A percentile compares a stretch with the other conserved stretches of the same genome.
These are phyloP conservation scores for Lepidium aucheri DNA, from an alignment of 345 rosid genomes.

Conservation along the genomic window DNA sequence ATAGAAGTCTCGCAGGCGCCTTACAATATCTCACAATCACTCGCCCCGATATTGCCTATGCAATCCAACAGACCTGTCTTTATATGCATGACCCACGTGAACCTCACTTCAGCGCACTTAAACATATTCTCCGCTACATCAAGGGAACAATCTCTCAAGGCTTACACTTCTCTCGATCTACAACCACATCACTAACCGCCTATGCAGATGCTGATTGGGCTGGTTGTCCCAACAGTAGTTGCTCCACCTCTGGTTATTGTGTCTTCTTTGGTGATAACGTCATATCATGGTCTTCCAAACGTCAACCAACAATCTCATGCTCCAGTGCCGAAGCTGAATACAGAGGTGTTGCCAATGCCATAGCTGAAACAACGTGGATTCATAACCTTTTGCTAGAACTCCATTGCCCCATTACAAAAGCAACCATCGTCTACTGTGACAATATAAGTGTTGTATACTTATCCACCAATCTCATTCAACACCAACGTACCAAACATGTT, in stretches of 20 bases:
- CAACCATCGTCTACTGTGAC: neutral
- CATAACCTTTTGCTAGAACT: neutral
- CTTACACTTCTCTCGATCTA: neutral
- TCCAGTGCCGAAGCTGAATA: neutral
- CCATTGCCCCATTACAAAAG: neutral
- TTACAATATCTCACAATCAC: neutral
- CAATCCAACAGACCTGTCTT: neutral
- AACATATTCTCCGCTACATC: neutral
- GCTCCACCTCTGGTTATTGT: neutral
- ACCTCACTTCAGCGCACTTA: neutral
- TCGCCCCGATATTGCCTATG: neutral
- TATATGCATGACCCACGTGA: neutral
- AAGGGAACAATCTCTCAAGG: neutral
- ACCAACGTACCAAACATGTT: neutral
- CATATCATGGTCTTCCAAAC: neutral
- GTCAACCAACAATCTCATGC: neutral
- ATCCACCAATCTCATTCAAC: neutral
- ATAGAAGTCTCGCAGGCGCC: neutral
- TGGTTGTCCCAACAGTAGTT: neutral
- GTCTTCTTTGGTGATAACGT: neutral
- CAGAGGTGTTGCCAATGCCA: neutral
- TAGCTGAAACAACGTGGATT: neutral
- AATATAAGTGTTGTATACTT: neutral
- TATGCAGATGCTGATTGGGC: neutral
- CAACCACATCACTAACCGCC: neutral